A percentile compares a stretch with the other conserved stretches of the same genome.
These are phyloP conservation scores for Elongisporangium undulatum DNA, from an alignment of 352 stramenopile species.

Conservation along the genomic window DNA sequence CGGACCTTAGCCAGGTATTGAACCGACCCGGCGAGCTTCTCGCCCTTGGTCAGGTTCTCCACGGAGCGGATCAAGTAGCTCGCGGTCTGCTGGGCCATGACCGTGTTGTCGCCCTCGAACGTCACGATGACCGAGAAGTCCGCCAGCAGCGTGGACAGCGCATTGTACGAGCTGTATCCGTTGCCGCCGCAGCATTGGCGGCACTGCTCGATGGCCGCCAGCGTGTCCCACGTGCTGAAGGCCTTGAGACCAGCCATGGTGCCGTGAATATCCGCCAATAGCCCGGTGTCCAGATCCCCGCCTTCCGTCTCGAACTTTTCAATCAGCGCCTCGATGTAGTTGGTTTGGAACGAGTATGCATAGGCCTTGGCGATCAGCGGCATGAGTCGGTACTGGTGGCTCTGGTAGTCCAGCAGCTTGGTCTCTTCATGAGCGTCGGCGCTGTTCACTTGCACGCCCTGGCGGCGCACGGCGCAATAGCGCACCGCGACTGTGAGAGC, in stretches of 20 bases:
- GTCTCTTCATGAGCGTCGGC: slow-evolving; percentile 61
- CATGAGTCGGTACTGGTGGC: slow-evolving; percentile 93
- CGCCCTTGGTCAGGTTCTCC: slow-evolving; percentile 40
- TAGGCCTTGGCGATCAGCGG: slow-evolving; percentile 89
- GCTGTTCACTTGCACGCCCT: slow-evolving; percentile 66
- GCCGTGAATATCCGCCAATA: slow-evolving; percentile 93
- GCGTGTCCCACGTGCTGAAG: slow-evolving; percentile 88
- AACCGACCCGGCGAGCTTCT: slow-evolving; percentile 53
- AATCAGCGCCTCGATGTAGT: slow-evolving; percentile 74
- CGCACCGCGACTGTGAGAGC: slow-evolving; percentile 91
- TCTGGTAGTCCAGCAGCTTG: slow-evolving; percentile 93
- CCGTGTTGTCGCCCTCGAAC: slow-evolving; percentile 96
- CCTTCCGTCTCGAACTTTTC: slow-evolving; percentile 81
- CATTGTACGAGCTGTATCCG: slow-evolving; percentile 91
- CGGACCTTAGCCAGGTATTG: slow-evolving; percentile 50
- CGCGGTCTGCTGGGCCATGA: slow-evolving; percentile 93
- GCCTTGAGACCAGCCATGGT: slow-evolving; percentile 94
- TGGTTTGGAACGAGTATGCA: slow-evolving; percentile 91
- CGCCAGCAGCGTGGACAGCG: slow-evolving; percentile 86
- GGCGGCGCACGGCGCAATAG: slow-evolving; percentile 90
- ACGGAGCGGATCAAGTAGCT: slow-evolving; percentile 63
- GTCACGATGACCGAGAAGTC: slow-evolving; percentile 96
- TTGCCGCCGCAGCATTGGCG: slow-evolving; percentile 95
- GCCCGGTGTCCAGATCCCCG: slow-evolving; percentile 51
- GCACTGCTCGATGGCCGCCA: slow-evolving; percentile 91